Percentiles rank a stretch among this genome's conserved stretches.
Evolutionary conservation across 805 yeast species (phyloP).

Genomic region (Spathaspora girioi): DNA sequence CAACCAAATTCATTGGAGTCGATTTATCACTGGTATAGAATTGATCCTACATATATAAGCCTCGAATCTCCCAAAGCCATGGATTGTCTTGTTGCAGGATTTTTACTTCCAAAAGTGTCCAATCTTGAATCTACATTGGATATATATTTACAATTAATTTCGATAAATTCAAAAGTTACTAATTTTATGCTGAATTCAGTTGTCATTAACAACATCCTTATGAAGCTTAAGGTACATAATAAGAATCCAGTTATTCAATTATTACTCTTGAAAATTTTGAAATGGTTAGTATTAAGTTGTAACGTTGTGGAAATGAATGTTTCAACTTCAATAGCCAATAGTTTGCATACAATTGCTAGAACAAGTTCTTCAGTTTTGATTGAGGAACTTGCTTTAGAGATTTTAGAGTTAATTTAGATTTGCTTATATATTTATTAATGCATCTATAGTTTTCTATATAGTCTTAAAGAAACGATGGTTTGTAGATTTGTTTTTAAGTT

Average conservation of each 20-base stretch:
- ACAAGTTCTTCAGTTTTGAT: constrained; percentile 32
- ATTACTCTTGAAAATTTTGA: constrained; percentile 28
- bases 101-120: constrained; percentile 35
- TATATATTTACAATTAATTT: constrained; percentile 33
- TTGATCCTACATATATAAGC: constrained; percentile 18
- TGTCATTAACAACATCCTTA: constrained; percentile 26
- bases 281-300: constrained; percentile 10
- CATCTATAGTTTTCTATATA: neutral
- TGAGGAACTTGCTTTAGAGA: constrained; percentile 31
- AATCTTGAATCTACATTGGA: constrained; percentile 44
- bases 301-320: neutral
- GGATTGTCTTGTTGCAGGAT: constrained; percentile 35
- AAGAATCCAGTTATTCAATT: constrained; percentile 37
- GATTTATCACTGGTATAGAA: constrained; percentile 37
- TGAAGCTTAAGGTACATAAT: constrained; percentile 22
- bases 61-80: constrained; percentile 22
- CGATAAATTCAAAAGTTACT: constrained; percentile 16
- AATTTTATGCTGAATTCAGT: constrained; percentile 20
- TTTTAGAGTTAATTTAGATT: constrained; percentile 20
- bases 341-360: constrained; percentile 9
- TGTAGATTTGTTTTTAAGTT: neutral
- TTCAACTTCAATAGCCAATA: neutral
- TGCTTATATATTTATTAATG: neutral
- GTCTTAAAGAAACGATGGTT: neutral
- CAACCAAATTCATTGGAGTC: constrained; percentile 54